Evolutionary conservation across 2,329 filamentous ascomycete species (phyloP).

Genomic region (Trichoderma sp.): DNA sequence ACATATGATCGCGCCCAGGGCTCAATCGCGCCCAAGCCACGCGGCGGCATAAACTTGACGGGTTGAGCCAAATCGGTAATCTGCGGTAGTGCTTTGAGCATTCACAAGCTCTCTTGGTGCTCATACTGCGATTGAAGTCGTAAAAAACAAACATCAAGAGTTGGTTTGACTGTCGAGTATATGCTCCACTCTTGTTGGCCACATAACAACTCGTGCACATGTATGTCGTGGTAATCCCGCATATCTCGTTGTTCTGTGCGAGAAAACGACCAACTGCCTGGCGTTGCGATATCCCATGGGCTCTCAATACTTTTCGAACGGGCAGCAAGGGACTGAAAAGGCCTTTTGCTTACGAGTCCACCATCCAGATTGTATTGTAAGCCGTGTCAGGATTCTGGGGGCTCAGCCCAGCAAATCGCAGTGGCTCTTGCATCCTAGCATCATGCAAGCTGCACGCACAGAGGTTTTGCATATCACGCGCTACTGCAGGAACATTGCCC

Average conservation of each 20-base stretch:
- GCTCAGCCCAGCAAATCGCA: not conserved
- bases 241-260: not conserved
- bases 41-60: not conserved
- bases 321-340: not conserved
- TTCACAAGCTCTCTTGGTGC: not conserved
- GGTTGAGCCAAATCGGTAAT: not conserved
- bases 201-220: not conserved
- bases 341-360: not conserved
- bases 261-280: not conserved
- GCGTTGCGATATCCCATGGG: not conserved
- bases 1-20: not conserved
- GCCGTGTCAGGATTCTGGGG: not conserved
- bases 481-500: conserved; percentile 21
- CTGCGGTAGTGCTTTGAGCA: not conserved
- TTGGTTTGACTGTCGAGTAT: not conserved
- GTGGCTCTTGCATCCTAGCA: not conserved
- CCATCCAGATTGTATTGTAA: not conserved
- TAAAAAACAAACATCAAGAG: not conserved
- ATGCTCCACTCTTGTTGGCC: conserved; percentile 2
- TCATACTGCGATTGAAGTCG: not conserved
- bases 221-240: not conserved
- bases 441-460: conserved; percentile 7
- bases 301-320: not conserved
- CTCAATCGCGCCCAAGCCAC: not conserved
- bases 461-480: not conserved